A percentile compares a stretch with the other conserved stretches of the same genome.
These are phyloP conservation scores for Schizochytrium sp. DNA, from an alignment of 108 stramenopile species.

Conservation along the genomic window DNA sequence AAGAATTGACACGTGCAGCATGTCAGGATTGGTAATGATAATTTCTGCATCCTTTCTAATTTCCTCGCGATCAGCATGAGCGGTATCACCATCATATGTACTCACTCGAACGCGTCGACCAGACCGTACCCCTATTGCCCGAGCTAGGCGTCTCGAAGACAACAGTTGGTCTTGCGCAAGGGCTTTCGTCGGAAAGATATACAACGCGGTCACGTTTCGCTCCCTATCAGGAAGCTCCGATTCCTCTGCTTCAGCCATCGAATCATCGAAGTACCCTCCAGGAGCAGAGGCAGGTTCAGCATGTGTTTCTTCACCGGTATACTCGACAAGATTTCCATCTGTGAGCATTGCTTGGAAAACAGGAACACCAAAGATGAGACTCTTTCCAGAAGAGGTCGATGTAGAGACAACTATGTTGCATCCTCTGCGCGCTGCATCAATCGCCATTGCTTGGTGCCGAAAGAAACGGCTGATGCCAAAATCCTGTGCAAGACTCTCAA, in stretches of 20 bases:
- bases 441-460: slow-evolving; percentile 85
- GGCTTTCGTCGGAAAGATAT: slow-evolving; percentile 96
- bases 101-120: slow-evolving; percentile 18
- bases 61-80: slow-evolving; percentile 78
- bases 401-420: slow-evolving; percentile 85
- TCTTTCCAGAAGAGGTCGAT: slow-evolving; percentile 89
- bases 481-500: neutral
- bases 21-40: slow-evolving; percentile 96
- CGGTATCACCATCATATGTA: slow-evolving; percentile 75
- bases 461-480: slow-evolving; percentile 72
- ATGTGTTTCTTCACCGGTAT: neutral
- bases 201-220: slow-evolving; percentile 73
- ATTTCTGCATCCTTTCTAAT: slow-evolving; percentile 82
- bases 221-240: neutral
- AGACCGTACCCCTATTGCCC: neutral
- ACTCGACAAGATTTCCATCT: slow-evolving; percentile 53
- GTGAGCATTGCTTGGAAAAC: slow-evolving; percentile 79
- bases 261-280: neutral
- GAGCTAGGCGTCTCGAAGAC: neutral
- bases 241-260: neutral
- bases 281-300: too few relatives aligned
- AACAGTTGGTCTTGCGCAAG: slow-evolving; percentile 94
- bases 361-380: slow-evolving; percentile 84
- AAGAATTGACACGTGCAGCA: slow-evolving; percentile 90
- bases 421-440: slow-evolving; percentile 77